phyloP scores from a whole-genome alignment of 2,329 filamentous ascomycete species.

The Microsporum audouinii region DNA sequence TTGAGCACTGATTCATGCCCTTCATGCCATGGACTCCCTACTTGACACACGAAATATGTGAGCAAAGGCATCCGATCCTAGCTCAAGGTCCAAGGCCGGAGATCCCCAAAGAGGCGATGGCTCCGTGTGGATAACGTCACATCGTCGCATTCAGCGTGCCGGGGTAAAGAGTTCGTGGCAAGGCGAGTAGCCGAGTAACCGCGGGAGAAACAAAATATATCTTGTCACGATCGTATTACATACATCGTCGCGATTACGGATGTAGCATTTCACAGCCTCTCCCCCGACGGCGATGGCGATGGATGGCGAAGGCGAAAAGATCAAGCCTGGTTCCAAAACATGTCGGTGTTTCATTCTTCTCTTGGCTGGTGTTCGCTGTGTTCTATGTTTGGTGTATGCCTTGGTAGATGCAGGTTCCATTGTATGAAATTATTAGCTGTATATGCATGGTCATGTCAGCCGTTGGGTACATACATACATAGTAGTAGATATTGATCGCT shows the following conservation, averaged over 20 bases:
- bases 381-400: neutral
- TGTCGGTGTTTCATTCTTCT: neutral
- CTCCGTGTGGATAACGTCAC: neutral
- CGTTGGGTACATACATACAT: too few species aligned
- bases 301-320: neutral
- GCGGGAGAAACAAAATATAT: too few species aligned
- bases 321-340: neutral
- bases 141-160: neutral
- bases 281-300: neutral
- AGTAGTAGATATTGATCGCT: too few species aligned
- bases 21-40: neutral
- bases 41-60: too few species aligned
- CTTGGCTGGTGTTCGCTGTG: neutral
- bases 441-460: too few species aligned
- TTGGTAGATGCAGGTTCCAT: neutral
- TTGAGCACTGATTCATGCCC: neutral
- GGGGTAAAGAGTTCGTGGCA: neutral
- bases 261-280: slow-evolving; percentile 1
- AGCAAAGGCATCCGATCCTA: neutral
- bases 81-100: neutral
- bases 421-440: too few species aligned
- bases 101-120: neutral
- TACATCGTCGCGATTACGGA: neutral
- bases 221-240: neutral
- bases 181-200: neutral